phyloP scores from a whole-genome alignment of 257 asterid genomes.

The Scutellaria galericulata region DNA sequence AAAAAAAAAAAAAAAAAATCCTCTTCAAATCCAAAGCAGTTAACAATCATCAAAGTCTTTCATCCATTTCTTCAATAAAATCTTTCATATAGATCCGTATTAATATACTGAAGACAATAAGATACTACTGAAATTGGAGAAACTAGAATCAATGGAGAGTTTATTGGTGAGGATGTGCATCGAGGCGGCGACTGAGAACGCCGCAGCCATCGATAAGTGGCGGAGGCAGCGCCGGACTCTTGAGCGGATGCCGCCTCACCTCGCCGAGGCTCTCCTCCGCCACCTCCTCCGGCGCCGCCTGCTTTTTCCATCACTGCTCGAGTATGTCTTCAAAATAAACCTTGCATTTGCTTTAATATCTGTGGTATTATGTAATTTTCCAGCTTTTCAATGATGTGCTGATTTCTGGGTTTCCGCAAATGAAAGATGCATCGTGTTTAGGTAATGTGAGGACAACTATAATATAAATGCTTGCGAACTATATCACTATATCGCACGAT shows the following conservation, averaged over 20 bases:
- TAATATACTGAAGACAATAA: background rate
- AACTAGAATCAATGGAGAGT: conserved; percentile 36
- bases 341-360: conserved; percentile 4
- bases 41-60: too few species aligned
- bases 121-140: conserved; percentile 21
- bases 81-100: conserved; percentile 12
- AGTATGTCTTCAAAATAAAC: conserved; percentile 47
- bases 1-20: too few species aligned
- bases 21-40: conserved; percentile 18
- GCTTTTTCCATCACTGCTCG: conserved; percentile 85
- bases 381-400: conserved; percentile 17
- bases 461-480: conserved; percentile 13
- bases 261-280: conserved; percentile 73
- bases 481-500: background rate
- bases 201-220: conserved; percentile 77
- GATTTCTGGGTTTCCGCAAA: conserved; percentile 14
- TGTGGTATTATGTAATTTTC: conserved; percentile 2
- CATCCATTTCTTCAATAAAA: background rate
- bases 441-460: background rate
- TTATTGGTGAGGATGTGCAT: conserved; percentile 73
- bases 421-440: background rate
- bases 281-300: conserved; percentile 78
- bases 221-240: conserved; percentile 89
- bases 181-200: conserved; percentile 71
- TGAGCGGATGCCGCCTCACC: conserved; percentile 78